Percentiles rank a stretch among this genome's conserved stretches.
Conservation (phyloP, 1,284 basidiomycete species). For the Exobasidium cylindrosporum region DNA sequence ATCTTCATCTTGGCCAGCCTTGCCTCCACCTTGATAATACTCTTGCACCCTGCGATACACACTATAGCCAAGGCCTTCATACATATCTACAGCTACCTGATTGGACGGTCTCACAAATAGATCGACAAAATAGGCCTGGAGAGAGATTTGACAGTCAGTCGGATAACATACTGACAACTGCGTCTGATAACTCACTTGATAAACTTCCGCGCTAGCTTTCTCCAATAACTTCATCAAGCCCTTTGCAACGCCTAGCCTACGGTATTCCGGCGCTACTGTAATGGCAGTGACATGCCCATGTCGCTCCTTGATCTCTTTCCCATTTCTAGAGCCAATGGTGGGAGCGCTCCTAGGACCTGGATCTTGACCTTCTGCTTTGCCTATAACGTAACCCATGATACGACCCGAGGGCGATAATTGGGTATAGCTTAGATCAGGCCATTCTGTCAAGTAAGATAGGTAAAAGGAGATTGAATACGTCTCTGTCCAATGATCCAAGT, state of each 20-base stretch:
- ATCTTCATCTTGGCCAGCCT: constrained; percentile 69
- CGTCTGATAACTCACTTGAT: constrained; percentile 14
- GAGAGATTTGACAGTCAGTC: neutral
- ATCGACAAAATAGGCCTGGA: constrained; percentile 78
- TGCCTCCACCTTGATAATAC: constrained; percentile 76
- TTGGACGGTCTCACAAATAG: constrained; percentile 77
- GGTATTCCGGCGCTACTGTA: constrained; percentile 85
- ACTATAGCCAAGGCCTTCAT: constrained; percentile 79
- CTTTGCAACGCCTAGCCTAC: constrained; percentile 74
- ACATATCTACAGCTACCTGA: constrained; percentile 67
- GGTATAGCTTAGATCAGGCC: constrained; percentile 82
- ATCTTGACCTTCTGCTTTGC: constrained; percentile 47
- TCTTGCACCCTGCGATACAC: constrained; percentile 79
- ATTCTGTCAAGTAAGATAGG: constrained; percentile 76
- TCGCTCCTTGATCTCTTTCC: constrained; percentile 24
- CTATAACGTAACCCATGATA: constrained; percentile 44
- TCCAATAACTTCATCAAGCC: constrained; percentile 80
- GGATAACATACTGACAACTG: neutral
- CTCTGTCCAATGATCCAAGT: constrained; percentile 89
- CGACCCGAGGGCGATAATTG: constrained; percentile 59
- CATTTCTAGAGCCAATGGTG: neutral
- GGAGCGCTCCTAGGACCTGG: constrained; percentile 21
- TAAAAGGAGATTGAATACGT: constrained; percentile 86
- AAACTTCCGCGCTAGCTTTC: constrained; percentile 65
- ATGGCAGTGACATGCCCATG: constrained; percentile 76